Percentiles rank a stretch among this genome's conserved stretches.
Evolutionary conservation across 179 eudicot species (phyloP).

Genomic region (Spergularia azorica): DNA sequence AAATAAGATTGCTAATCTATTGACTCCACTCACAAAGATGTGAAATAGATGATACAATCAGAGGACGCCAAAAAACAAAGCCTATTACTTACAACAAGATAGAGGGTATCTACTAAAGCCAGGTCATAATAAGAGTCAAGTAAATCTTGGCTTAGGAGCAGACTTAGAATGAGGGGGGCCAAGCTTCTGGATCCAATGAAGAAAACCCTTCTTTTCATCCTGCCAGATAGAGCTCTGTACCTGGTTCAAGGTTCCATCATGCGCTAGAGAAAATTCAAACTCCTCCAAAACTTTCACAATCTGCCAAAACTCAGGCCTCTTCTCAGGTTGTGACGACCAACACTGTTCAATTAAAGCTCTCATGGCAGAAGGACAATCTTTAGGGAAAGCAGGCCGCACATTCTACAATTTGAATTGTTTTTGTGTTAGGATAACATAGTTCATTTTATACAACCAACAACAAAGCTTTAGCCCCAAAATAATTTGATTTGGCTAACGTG

Average conservation of each 20-base stretch:
- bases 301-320: conserved; percentile 95
- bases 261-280: conserved; percentile 59
- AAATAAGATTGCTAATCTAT: conserved; percentile 21
- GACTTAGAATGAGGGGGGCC: conserved; percentile 42
- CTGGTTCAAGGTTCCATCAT: conserved; percentile 62
- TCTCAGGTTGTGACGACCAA: conserved; percentile 79
- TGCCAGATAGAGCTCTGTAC: conserved; percentile 49
- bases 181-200: conserved; percentile 82
- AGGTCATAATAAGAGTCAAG: conserved; percentile 29
- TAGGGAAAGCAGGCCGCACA: conserved; percentile 66
- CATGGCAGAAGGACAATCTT: conserved; percentile 70
- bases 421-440: conserved; percentile 19
- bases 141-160: conserved; percentile 51
- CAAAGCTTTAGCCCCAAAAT: no score
- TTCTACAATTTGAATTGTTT: conserved; percentile 49
- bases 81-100: conserved; percentile 36
- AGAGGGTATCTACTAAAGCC: conserved; percentile 21
- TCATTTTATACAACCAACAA: not conserved
- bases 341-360: conserved; percentile 86
- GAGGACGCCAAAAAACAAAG: conserved; percentile 20
- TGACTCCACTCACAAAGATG: conserved; percentile 25
- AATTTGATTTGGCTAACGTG: no score
- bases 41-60: conserved; percentile 30
- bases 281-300: conserved; percentile 77
- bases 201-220: conserved; percentile 73